A percentile compares a stretch with the other conserved stretches of the same genome.
Conservation (phyloP, 139 green algal species). For the Coelastrella sp. region DNA sequence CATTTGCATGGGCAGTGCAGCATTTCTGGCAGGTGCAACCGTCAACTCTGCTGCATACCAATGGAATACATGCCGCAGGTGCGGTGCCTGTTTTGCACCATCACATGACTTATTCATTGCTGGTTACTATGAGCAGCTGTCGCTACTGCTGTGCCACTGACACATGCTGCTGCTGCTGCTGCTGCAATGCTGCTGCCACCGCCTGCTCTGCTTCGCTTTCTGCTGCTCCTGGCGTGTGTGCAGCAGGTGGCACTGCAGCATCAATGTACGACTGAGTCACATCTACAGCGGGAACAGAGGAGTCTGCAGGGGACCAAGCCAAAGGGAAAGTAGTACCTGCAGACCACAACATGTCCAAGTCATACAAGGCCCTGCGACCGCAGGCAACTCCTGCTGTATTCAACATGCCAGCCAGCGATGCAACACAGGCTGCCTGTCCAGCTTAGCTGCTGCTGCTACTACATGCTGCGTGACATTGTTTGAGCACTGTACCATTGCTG, state of each 20-base stretch:
- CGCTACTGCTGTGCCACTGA: not conserved
- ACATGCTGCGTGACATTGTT: too few relatives aligned
- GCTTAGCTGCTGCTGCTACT: not conserved
- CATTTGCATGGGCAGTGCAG: too few relatives aligned
- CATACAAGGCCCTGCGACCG: not conserved
- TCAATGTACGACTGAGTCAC: slow-evolving; percentile 52
- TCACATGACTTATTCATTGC: not conserved
- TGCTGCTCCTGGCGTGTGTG: slow-evolving; percentile 1
- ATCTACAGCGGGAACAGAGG: slow-evolving; percentile 27
- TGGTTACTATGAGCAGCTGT: not conserved
- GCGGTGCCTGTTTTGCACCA: too few relatives aligned
- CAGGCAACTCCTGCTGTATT: not conserved
- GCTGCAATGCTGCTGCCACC: not conserved
- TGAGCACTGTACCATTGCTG: too few relatives aligned
- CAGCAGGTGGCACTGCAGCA: slow-evolving; percentile 5
- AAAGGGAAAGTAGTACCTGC: slow-evolving; percentile 49
- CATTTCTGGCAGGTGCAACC: too few relatives aligned
- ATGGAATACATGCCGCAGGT: too few relatives aligned
- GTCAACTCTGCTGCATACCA: too few relatives aligned
- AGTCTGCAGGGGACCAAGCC: slow-evolving; percentile 46
- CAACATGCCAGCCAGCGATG: not conserved
- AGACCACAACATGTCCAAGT: not conserved
- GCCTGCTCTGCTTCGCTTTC: not conserved
- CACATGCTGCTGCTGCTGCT: not conserved
- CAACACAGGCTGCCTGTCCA: not conserved